Evolutionary conservation across 768 basidiomycete species (phyloP).

Genomic region (Psilocybe azurescens): DNA sequence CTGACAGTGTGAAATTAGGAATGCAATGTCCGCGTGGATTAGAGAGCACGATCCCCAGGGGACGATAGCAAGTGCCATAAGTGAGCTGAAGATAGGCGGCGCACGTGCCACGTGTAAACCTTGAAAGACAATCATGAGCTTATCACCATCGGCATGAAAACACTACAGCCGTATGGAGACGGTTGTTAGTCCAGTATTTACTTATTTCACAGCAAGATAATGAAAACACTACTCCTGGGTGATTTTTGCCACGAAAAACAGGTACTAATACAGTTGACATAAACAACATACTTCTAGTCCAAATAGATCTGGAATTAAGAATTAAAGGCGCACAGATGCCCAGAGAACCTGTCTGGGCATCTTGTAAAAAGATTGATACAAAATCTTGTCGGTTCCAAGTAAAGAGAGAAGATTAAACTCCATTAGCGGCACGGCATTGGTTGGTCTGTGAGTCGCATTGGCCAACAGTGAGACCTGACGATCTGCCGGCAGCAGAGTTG

Average conservation of each 20-base stretch:
- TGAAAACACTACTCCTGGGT: slow-evolving; percentile 27
- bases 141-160: background rate
- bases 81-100: background rate
- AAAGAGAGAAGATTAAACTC: slow-evolving; percentile 15
- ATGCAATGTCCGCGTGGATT: slow-evolving; percentile 5
- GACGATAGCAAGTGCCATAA: background rate
- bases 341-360: slow-evolving; percentile 20
- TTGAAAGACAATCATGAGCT: slow-evolving; percentile 1
- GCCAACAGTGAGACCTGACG: slow-evolving; percentile 41
- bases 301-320: slow-evolving; percentile 1
- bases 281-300: slow-evolving; percentile 21
- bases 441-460: slow-evolving; percentile 44
- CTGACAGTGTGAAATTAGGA: slow-evolving; percentile 6
- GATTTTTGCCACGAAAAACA: slow-evolving; percentile 24
- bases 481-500: slow-evolving; percentile 46
- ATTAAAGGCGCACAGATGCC: slow-evolving; percentile 5
- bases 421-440: slow-evolving; percentile 32
- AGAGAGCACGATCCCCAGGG: background rate
- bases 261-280: slow-evolving; percentile 23
- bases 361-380: slow-evolving; percentile 16
- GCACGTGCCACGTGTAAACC: background rate
- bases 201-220: background rate
- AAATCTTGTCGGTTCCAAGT: slow-evolving; percentile 1
- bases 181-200: background rate
- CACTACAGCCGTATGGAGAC: background rate